phyloP scores from a whole-genome alignment of 768 basidiomycete genomes.

The Amylocystis lapponica region DNA sequence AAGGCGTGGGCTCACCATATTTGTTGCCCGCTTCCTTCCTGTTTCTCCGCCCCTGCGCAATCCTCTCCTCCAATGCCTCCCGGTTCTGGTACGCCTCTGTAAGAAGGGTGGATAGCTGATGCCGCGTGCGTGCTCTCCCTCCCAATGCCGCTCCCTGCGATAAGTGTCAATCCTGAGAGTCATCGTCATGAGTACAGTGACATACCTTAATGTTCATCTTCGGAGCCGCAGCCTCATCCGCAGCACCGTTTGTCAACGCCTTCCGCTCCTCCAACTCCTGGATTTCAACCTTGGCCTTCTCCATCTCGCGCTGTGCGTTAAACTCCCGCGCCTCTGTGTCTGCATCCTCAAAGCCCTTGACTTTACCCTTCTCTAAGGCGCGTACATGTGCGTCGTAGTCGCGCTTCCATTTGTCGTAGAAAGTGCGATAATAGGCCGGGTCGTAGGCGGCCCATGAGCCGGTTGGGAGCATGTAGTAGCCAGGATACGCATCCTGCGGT shows the following conservation, averaged over 20 bases:
- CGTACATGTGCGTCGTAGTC: constrained; percentile 71
- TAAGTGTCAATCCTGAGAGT: constrained; percentile 2
- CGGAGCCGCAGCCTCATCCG: constrained; percentile 50
- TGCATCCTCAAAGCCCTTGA: constrained; percentile 65
- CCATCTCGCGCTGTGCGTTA: constrained; percentile 71
- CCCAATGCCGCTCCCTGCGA: constrained; percentile 71
- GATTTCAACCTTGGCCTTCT: constrained; percentile 66
- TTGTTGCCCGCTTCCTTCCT: constrained; percentile 89
- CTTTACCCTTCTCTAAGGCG: constrained; percentile 60
- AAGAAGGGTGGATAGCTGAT: constrained; percentile 76
- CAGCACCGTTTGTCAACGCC: constrained; percentile 60
- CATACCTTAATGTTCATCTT: constrained; percentile 80
- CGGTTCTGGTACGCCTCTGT: constrained; percentile 82
- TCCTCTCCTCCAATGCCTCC: constrained; percentile 75
- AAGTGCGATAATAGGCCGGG: constrained; percentile 57
- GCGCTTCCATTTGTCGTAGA: constrained; percentile 65
- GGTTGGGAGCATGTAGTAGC: constrained; percentile 80
- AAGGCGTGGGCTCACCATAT: constrained; percentile 54
- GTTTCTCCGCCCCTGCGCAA: constrained; percentile 77
- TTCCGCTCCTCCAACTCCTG: constrained; percentile 75
- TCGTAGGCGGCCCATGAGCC: constrained; percentile 78
- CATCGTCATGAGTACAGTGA: constrained; percentile 4
- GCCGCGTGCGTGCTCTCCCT: constrained; percentile 62
- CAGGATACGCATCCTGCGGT: constrained; percentile 72
- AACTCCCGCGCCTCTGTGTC: constrained; percentile 52